Evolutionary conservation across 495 filamentous ascomycete species (phyloP).

Genomic region (Lophiotrema nucula): DNA sequence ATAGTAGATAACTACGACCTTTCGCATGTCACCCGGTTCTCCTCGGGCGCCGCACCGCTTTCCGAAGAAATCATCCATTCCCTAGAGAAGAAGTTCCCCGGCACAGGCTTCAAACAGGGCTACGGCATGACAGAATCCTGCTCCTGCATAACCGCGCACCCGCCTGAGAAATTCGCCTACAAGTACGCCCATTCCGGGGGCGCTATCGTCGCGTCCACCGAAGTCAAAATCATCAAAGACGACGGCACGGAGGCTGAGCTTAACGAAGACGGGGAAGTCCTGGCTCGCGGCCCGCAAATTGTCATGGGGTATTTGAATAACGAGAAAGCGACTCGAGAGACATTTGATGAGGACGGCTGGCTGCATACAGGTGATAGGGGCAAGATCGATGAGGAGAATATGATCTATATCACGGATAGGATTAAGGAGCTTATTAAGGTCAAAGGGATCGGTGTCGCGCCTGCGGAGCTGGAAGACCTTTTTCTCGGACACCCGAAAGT

Average conservation of each 20-base stretch:
- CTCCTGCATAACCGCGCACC: slow-evolving; percentile 60
- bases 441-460: slow-evolving; percentile 68
- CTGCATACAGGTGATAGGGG: slow-evolving; percentile 70
- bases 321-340: slow-evolving; percentile 55
- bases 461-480: slow-evolving; percentile 67
- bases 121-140: slow-evolving; percentile 73
- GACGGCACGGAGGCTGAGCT: slow-evolving; percentile 49
- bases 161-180: slow-evolving; percentile 52
- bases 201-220: slow-evolving; percentile 56
- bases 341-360: slow-evolving; percentile 60
- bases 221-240: slow-evolving; percentile 60
- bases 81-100: slow-evolving; percentile 56
- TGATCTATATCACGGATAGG: slow-evolving; percentile 69
- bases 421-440: slow-evolving; percentile 81
- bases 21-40: slow-evolving; percentile 51
- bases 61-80: slow-evolving; percentile 61
- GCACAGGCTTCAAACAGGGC: slow-evolving; percentile 63
- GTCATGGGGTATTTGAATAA: slow-evolving; percentile 61
- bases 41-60: slow-evolving; percentile 63
- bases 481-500: slow-evolving; percentile 57
- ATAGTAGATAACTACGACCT: slow-evolving; percentile 63
- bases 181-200: slow-evolving; percentile 60
- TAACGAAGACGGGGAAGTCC: slow-evolving; percentile 60
- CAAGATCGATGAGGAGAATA: slow-evolving; percentile 53
- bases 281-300: slow-evolving; percentile 55